Conservation (phyloP, 1,284 basidiomycete species). For the Cutaneotrichosporon sp. region DNA sequence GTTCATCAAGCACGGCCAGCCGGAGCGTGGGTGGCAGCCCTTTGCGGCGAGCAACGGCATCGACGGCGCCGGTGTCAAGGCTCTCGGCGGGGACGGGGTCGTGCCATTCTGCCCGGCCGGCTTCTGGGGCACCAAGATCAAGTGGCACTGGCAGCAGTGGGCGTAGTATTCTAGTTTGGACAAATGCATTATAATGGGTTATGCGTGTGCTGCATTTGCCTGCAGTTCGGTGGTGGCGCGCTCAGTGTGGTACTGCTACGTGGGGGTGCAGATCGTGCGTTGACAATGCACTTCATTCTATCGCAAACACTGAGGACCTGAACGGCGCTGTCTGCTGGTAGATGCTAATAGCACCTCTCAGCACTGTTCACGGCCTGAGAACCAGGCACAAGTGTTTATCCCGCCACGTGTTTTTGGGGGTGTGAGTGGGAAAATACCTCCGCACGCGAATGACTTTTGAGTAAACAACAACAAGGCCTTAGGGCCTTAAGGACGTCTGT, state of each 20-base stretch:
- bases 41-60: constrained; percentile 30
- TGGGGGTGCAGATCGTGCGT: no score
- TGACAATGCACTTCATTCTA: no score
- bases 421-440: background rate
- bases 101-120: constrained; percentile 29
- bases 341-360: no score
- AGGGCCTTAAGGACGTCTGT: no score
- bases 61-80: constrained; percentile 15
- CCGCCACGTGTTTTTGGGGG: background rate
- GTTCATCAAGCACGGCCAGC: constrained; percentile 33
- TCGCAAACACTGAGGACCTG: no score
- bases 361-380: no score
- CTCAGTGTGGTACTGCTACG: no score
- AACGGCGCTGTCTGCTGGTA: no score
- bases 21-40: background rate
- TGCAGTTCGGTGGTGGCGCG: no score
- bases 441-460: constrained; percentile 6
- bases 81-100: constrained; percentile 28
- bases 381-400: no score
- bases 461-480: constrained; percentile 18
- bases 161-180: background rate
- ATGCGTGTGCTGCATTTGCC: no score
- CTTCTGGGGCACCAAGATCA: constrained; percentile 35
- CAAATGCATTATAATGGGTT: constrained; percentile 10
- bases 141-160: constrained; percentile 46